Conservation (phyloP, 495 filamentous ascomycete genomes). For the Copromyces sp. region DNA sequence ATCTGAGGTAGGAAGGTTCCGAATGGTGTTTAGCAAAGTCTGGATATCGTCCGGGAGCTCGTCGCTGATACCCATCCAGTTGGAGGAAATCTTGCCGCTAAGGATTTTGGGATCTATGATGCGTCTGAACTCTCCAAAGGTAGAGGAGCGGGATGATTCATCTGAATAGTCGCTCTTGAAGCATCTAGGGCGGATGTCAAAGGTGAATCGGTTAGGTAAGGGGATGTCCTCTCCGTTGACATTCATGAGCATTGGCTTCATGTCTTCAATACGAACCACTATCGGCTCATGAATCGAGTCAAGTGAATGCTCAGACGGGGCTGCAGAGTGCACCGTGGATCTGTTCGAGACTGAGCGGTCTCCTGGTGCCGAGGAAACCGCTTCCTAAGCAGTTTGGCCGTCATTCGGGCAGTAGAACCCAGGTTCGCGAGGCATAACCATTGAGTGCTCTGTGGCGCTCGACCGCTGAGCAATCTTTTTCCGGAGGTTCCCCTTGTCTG, state of each 20-base stretch:
- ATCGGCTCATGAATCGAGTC: slow-evolving; percentile 1
- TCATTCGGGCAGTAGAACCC: slow-evolving; percentile 9
- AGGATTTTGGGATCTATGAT: not conserved
- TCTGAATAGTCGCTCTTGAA: not conserved
- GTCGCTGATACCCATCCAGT: not conserved
- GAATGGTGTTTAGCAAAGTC: not conserved
- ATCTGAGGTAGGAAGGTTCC: not conserved
- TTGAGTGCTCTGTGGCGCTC: slow-evolving; percentile 3
- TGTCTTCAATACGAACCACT: slow-evolving; percentile 8
- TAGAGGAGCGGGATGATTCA: not conserved
- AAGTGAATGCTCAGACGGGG: not conserved
- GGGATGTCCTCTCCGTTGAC: slow-evolving; percentile 15
- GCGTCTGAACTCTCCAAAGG: slow-evolving; percentile 9
- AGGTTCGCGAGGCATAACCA: slow-evolving; percentile 1
- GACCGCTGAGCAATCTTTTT: not conserved
- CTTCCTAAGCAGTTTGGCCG: slow-evolving; percentile 12
- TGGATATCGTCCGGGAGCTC: slow-evolving; percentile 4
- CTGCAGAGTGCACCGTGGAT: not conserved
- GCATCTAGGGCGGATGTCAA: slow-evolving; percentile 12
- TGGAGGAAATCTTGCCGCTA: not conserved
- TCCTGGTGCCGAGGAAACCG: slow-evolving; percentile 11
- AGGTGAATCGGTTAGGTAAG: slow-evolving; percentile 15
- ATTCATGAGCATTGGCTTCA: slow-evolving; percentile 13
- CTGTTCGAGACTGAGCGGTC: not conserved
- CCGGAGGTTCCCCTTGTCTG: not conserved